Base-by-base conservation (phyloP, 1,284 basidiomycete species). In the Fistulinella staudtii region DNA sequence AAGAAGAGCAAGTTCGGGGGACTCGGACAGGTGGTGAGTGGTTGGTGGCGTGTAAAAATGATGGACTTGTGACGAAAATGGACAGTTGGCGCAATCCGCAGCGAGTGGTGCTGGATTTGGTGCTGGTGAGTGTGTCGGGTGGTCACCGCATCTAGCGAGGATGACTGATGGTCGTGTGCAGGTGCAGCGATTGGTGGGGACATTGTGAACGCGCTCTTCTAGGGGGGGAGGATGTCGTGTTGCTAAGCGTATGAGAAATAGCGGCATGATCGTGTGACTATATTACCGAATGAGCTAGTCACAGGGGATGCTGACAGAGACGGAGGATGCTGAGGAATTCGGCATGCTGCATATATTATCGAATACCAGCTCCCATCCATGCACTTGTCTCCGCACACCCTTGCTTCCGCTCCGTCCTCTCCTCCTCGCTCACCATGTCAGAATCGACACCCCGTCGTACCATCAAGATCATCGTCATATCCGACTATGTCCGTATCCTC, bases 401-500 rank as follows among this genome's bases (percentile, higher is more conserved):
- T n/a, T n/a, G n/a, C 39, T 36, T 25, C 31, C 27, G 27, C 24
- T 33, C 28, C 17, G 15, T 31, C 27, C 22, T 17, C n/a, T 20
- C 21, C 31, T 24, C 11, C 30, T 18, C 31, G 15, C 42, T 6
- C 15, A 21, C 28, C 25, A 64, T 67, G 64, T 52, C 64, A 3
- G 44, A 51, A 29, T 25, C 39, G 36, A n/a, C 31, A 37, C 29
- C 46, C 10, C 50, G 57, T 63, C 74, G 77, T n/a, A n/a, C n/a
- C 46, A 58, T 87, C 47, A 82, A 80, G 64, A 63, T 87, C 46
- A 78, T 80, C 45, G 72, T 87, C 55, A 76, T 87, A 58, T 85
- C 79, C 45, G 85, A 88, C 67, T 77, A 85, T 47, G 83, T 84
- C 54, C 57, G 81, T 72, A 4, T 15, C 42, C 17, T 42, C 39